A percentile compares a stretch with the other conserved stretches of the same genome.
phyloP scores from a whole-genome alignment of 1,284 basidiomycete genomes.

The Ustilago trichophora region DNA sequence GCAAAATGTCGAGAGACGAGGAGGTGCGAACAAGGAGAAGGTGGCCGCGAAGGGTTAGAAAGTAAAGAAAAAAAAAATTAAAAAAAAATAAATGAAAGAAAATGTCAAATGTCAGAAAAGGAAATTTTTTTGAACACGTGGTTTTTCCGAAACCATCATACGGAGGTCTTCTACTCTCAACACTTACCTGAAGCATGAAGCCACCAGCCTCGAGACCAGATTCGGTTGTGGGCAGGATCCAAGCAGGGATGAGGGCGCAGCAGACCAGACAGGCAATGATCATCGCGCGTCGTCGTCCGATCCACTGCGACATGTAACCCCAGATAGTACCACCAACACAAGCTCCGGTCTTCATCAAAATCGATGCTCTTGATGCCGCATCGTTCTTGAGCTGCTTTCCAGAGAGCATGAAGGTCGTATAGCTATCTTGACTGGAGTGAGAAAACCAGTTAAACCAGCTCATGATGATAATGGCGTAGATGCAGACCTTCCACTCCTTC shows the following conservation, averaged over 20 bases:
- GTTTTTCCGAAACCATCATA: background rate
- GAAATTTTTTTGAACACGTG: conserved; percentile 1
- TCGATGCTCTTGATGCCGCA: conserved; percentile 44
- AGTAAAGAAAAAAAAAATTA: conserved; percentile 1
- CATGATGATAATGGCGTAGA: conserved; percentile 39
- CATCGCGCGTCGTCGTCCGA: conserved; percentile 51
- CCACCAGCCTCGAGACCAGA: conserved; percentile 48
- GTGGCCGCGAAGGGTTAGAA: background rate
- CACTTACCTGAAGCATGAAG: conserved; percentile 49
- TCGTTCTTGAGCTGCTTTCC: conserved; percentile 41
- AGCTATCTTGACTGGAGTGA: conserved; percentile 39
- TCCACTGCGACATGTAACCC: conserved; percentile 53
- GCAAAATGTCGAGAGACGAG: no score
- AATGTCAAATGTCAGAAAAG: conserved; percentile 17
- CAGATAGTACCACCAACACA: conserved; percentile 50
- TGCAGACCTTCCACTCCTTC: conserved; percentile 33
- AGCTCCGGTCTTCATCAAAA: conserved; percentile 46
- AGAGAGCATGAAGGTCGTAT: conserved; percentile 50
- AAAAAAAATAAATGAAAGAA: conserved; percentile 7
- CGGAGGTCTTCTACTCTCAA: background rate
- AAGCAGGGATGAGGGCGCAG: conserved; percentile 52
- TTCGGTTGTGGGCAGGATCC: conserved; percentile 49
- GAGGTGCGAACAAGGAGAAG: no score
- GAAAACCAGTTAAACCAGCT: conserved; percentile 43
- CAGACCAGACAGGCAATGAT: conserved; percentile 30